These are phyloP conservation scores for Salpingoeca rosetta DNA, from an alignment of 78 protist species.

Conservation along the genomic window DNA sequence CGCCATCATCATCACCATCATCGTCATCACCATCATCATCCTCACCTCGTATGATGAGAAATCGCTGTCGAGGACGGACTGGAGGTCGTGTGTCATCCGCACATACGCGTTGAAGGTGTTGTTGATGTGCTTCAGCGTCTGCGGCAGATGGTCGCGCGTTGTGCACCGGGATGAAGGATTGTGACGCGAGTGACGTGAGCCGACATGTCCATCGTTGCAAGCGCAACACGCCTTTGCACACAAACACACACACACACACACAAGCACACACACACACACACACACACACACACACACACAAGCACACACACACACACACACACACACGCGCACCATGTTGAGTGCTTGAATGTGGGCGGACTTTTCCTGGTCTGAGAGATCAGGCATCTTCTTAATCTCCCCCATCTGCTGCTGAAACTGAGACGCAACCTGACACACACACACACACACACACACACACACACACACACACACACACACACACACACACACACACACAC, in stretches of 20 bases:
- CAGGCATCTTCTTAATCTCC: neutral
- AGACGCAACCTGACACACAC: neutral
- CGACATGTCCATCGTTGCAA: too few species aligned
- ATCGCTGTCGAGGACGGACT: neutral
- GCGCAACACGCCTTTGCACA: neutral
- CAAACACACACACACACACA: neutral
- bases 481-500: neutral
- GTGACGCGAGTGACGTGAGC: too few species aligned
- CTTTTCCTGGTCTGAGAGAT: neutral
- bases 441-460: neutral
- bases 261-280: neutral
- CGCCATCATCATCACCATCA: too few species aligned
- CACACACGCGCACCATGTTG: neutral
- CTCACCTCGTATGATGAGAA: neutral
- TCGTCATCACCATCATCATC: too few species aligned
- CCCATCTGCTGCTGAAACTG: neutral
- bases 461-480: neutral
- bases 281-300: neutral
- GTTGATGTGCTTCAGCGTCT: neutral
- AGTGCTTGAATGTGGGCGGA: neutral
- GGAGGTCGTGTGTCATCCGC: neutral
- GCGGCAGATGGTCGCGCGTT: too few species aligned
- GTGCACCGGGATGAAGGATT: too few species aligned
- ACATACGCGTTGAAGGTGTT: neutral
- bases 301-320: neutral